A percentile compares a stretch with the other conserved stretches of the same genome.
phyloP scores from a whole-genome alignment of 768 basidiomycete species.

The Rhodosporidiobolus odoratus region DNA sequence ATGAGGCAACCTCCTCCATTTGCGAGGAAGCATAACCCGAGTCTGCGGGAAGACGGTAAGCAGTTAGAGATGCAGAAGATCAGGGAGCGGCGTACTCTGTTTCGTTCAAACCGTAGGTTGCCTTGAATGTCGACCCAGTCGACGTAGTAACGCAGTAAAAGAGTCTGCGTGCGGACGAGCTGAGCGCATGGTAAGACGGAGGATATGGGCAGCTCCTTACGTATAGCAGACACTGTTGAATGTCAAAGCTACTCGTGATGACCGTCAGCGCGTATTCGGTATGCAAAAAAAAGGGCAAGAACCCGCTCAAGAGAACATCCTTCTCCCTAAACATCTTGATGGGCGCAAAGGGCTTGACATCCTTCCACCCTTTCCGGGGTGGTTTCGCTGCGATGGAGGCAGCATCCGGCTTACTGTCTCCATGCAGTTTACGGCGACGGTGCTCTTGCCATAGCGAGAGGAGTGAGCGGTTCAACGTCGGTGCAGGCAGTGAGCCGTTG shows the following conservation, averaged over 20 bases:
- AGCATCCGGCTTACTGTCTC: background rate
- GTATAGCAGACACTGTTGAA: constrained; percentile 30
- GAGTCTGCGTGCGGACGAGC: constrained; percentile 44
- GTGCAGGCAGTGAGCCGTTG: constrained; percentile 50
- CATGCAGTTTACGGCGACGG: background rate
- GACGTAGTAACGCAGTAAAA: constrained; percentile 61
- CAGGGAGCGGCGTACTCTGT: constrained; percentile 46
- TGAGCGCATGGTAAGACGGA: too few relatives aligned
- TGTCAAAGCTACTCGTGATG: constrained; percentile 47
- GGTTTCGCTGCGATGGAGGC: constrained; percentile 14
- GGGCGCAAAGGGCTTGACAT: constrained; percentile 17
- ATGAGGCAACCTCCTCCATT: constrained; percentile 66
- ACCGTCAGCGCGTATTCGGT: background rate
- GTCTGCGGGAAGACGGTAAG: constrained; percentile 16
- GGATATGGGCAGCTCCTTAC: background rate
- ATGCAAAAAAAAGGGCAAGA: too few relatives aligned
- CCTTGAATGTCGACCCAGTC: constrained; percentile 59
- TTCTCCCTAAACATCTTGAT: constrained; percentile 56
- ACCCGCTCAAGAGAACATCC: constrained; percentile 51
- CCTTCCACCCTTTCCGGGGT: constrained; percentile 28
- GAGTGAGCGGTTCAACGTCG: constrained; percentile 44
- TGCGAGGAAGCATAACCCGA: constrained; percentile 72
- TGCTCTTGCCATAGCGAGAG: constrained; percentile 44
- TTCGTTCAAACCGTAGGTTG: constrained; percentile 59
- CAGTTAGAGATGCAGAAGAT: background rate